Evolutionary conservation across 805 yeast genomes (phyloP).

Genomic region (Lachancea fermentati): DNA sequence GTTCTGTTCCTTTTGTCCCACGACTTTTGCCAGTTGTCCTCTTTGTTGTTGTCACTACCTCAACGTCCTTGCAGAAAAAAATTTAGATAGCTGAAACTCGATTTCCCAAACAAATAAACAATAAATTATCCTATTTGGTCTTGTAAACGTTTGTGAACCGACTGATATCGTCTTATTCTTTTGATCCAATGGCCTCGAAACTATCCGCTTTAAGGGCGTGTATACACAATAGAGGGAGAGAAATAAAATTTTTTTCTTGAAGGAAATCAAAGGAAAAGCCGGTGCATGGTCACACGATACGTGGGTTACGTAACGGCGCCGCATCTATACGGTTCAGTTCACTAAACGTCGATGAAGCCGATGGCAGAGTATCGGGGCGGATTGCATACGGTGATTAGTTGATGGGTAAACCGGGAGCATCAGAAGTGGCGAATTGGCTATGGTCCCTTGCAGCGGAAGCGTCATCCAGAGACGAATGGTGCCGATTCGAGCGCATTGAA

Average conservation of each 20-base stretch:
- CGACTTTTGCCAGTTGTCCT: slow-evolving; percentile 12
- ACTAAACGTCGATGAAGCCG: neutral
- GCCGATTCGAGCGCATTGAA: too few species aligned
- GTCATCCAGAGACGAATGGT: too few species aligned
- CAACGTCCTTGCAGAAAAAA: neutral
- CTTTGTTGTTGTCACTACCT: neutral
- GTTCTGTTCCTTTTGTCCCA: slow-evolving; percentile 13
- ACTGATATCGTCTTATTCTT: neutral
- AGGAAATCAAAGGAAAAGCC: neutral
- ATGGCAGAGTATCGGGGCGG: neutral
- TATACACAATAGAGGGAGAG: neutral
- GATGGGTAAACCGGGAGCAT: neutral
- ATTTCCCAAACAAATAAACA: neutral
- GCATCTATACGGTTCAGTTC: neutral
- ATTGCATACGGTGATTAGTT: neutral
- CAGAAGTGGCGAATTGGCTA: too few species aligned
- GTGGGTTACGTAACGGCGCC: neutral
- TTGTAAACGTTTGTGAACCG: neutral
- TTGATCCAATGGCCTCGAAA: neutral
- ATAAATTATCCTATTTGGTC: neutral
- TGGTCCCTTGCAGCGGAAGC: too few species aligned
- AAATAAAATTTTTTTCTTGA: neutral
- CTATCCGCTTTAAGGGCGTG: neutral
- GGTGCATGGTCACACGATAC: neutral
- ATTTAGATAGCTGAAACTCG: neutral